Base-by-base conservation (phyloP, 257 asterid genomes). In the Mitragyna speciosa region DNA sequence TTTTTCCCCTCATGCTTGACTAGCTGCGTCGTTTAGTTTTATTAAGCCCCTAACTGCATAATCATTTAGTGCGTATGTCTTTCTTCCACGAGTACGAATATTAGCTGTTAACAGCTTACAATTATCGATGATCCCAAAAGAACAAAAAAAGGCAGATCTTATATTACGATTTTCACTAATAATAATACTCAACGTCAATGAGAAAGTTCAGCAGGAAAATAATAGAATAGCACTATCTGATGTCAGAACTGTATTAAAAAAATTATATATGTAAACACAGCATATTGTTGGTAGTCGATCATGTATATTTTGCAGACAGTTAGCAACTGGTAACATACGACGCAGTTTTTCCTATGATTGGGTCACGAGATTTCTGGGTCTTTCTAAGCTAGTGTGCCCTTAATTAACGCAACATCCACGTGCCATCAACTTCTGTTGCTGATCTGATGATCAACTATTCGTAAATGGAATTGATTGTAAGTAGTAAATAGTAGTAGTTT, bases 81-180 rank as follows among this genome's bases (percentile, higher is more conserved):
- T 73, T 59, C 77, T 39, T 45, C 26, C 39, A 17, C 49, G 63
- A 47, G 51, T 68, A 80, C 61, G 82, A 77, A 84, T 65, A 61
- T 67, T 77, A 80, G 78, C 64, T 64, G 79, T 79, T 70, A 31
- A 83, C 75, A 83, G 69, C 76, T 80, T 36, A 56, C 16, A 19
- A 70, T 76, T 28, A 51, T 65, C 73, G 70, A 56, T 76, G 47
- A 68, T 68, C 41, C 79, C 64, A 0, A 20, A 61, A 70, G 7
- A n/a, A 58, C 19, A 3, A 45, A 11, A 61, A 5, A 58, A 17
- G 71, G 39, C 2, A 36, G 41, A 36, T 2, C 41, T 36, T 36
- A 36, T 36, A 36, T 1, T 36, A 36, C 41, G 41, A 36, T 36
- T 36, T 36, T 36, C 41, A 0, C 59, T 52, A 12, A 52, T 1